Conservation (phyloP, 768 basidiomycete species). For the Mycena venus region DNA sequence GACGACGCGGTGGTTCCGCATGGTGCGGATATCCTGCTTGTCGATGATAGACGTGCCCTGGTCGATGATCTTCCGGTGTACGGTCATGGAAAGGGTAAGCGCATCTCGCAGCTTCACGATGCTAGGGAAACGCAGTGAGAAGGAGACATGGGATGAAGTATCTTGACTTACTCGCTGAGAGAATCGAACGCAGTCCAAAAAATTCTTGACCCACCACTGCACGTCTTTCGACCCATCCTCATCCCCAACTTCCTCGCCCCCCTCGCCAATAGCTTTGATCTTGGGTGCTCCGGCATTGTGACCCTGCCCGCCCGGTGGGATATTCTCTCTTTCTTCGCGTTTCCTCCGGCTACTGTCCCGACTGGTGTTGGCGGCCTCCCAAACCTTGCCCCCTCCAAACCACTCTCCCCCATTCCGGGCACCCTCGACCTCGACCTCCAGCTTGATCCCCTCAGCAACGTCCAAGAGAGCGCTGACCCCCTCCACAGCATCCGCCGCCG, state of each 20-base stretch:
- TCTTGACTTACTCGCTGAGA: constrained; percentile 81
- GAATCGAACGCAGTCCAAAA: constrained; percentile 97
- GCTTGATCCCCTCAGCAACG: constrained; percentile 88
- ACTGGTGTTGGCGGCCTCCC: constrained; percentile 69
- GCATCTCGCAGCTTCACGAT: constrained; percentile 80
- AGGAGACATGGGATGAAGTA: background rate
- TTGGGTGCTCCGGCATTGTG: constrained; percentile 38
- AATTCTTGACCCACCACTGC: constrained; percentile 91
- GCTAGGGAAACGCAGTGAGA: constrained; percentile 53
- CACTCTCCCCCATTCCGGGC: constrained; percentile 94
- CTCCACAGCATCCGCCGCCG: constrained; percentile 95
- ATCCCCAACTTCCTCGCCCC: constrained; percentile 42
- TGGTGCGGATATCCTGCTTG: constrained; percentile 91
- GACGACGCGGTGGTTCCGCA: constrained; percentile 92
- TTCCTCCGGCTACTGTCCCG: constrained; percentile 51
- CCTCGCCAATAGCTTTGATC: constrained; percentile 35
- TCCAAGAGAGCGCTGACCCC: constrained; percentile 89
- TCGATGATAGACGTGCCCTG: constrained; percentile 97
- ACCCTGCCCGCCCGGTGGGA: constrained; percentile 42
- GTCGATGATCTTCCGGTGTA: constrained; percentile 93
- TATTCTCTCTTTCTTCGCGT: constrained; percentile 55
- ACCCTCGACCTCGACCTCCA: constrained; percentile 93
- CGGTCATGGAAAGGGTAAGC: constrained; percentile 87
- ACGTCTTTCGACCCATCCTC: constrained; percentile 61
- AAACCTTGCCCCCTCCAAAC: constrained; percentile 88